These are phyloP conservation scores for Ustilago sp. DNA, from an alignment of 1,284 basidiomycete genomes.

Conservation along the genomic window DNA sequence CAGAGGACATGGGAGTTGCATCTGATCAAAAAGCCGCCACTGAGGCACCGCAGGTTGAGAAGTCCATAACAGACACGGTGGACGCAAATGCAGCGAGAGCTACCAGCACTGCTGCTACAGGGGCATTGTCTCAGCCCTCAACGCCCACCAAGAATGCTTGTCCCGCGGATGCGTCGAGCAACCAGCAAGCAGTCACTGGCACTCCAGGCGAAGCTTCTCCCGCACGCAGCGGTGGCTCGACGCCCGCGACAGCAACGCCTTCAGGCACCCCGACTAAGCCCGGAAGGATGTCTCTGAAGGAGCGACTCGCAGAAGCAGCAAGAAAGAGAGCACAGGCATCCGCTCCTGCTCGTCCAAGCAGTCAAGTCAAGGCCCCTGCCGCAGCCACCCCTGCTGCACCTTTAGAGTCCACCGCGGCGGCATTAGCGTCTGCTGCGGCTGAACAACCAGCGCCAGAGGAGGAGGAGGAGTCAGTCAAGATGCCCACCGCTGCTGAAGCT, in stretches of 20 bases:
- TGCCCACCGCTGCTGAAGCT: not conserved
- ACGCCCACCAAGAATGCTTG: slow-evolving; percentile 19
- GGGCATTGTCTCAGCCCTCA: not conserved
- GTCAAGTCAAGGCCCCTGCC: slow-evolving; percentile 9
- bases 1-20: not conserved
- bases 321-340: slow-evolving; percentile 43
- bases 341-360: slow-evolving; percentile 13
- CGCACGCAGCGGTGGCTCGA: slow-evolving; percentile 35
- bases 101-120: not conserved
- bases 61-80: not conserved
- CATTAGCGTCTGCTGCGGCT: slow-evolving; percentile 3
- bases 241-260: slow-evolving; percentile 28
- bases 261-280: slow-evolving; percentile 39
- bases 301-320: slow-evolving; percentile 57
- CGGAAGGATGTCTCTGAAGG: slow-evolving; percentile 52
- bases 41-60: not conserved
- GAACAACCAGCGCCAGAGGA: not conserved
- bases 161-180: not conserved
- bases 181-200: not conserved
- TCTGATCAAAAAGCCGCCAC: not conserved
- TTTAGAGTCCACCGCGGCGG: not conserved
- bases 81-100: not conserved
- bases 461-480: not conserved
- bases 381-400: not conserved
- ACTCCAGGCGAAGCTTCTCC: slow-evolving; percentile 22